Conservation (phyloP, 2,329 filamentous ascomycete genomes). For the Periconia macrospinosa region DNA sequence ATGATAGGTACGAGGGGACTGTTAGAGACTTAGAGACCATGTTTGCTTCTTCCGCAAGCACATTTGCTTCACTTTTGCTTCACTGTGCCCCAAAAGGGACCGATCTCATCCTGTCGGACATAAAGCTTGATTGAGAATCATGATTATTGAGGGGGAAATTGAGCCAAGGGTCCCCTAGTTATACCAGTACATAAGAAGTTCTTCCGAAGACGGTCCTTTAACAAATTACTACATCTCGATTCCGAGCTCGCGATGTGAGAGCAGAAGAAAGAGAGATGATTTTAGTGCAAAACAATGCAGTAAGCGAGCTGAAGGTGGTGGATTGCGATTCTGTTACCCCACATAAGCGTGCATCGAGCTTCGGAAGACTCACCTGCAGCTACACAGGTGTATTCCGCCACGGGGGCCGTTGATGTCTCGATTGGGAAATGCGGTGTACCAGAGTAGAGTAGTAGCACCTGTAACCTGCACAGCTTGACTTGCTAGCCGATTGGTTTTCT, state of each 20-base stretch:
- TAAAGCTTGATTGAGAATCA: neutral
- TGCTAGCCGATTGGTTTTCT: too few species aligned
- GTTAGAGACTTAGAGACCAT: too few species aligned
- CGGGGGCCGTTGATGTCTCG: neutral
- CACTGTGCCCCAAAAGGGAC: neutral
- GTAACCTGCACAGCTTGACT: neutral
- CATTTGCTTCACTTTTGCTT: neutral
- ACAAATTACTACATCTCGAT: neutral
- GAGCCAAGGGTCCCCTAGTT: too few species aligned
- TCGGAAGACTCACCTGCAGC: neutral
- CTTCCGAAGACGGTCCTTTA: neutral
- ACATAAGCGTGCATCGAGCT: neutral
- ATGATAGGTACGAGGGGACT: too few species aligned
- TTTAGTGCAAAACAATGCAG: neutral
- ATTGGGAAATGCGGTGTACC: neutral
- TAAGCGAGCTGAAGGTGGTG: neutral
- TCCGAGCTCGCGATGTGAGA: neutral
- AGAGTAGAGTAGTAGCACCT: neutral
- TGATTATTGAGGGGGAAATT: neutral
- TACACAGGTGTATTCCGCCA: neutral
- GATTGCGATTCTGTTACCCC: neutral
- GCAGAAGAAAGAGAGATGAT: neutral
- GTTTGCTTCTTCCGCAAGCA: too few species aligned
- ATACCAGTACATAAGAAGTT: neutral
- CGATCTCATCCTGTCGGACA: neutral